These are phyloP conservation scores for Globisporangium apiculatum DNA, from an alignment of 352 stramenopile species.

Conservation along the genomic window DNA sequence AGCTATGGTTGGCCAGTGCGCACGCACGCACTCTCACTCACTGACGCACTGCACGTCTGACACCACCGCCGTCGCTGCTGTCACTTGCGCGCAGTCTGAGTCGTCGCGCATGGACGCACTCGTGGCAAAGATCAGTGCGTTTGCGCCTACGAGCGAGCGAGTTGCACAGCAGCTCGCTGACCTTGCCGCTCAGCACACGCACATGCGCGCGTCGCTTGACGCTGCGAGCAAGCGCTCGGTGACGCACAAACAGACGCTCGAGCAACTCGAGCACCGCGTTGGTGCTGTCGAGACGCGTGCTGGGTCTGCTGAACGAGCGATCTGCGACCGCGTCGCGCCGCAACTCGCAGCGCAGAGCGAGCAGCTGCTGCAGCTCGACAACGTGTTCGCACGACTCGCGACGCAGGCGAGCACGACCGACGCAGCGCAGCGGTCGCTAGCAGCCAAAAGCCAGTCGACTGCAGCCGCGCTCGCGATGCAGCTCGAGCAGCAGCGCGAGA, in stretches of 20 bases:
- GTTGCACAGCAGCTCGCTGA: slow-evolving; percentile 19
- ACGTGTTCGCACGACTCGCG: slow-evolving; percentile 11
- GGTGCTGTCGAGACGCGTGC: not conserved
- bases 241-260: not conserved
- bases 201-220: not conserved
- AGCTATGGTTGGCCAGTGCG: too few species aligned
- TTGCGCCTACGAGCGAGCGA: slow-evolving; percentile 29
- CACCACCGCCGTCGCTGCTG: too few species aligned
- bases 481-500: slow-evolving; percentile 21
- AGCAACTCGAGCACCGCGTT: not conserved
- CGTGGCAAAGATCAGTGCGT: slow-evolving; percentile 47
- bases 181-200: slow-evolving; percentile 11
- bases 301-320: not conserved
- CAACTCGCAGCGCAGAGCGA: slow-evolving; percentile 1
- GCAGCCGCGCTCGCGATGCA: slow-evolving; percentile 14
- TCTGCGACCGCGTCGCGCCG: not conserved
- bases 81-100: slow-evolving; percentile 27
- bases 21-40: too few species aligned
- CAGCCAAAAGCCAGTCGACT: slow-evolving; percentile 28
- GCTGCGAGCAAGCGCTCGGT: not conserved
- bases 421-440: slow-evolving; percentile 21
- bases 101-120: slow-evolving; percentile 33
- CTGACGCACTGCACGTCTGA: too few species aligned
- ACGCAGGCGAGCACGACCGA: slow-evolving; percentile 18
- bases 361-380: slow-evolving; percentile 15